Base-by-base conservation (phyloP, 2,329 filamentous ascomycete species). In the Cryphonectria carpinicola region DNA sequence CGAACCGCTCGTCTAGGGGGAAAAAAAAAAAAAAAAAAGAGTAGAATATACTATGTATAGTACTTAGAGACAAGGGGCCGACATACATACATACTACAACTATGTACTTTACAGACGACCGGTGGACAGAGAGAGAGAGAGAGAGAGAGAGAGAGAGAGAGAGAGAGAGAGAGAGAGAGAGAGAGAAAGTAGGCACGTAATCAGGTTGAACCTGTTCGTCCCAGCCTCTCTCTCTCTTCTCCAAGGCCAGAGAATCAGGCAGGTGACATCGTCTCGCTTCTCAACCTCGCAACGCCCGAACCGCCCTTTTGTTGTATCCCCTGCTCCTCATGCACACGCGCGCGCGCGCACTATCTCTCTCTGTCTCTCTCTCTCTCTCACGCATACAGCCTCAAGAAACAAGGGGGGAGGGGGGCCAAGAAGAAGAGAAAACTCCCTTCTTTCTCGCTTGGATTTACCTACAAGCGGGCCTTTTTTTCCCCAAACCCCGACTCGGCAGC, bases 181-280 rank as follows among this genome's bases (percentile, higher is more conserved):
- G 32, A 32, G 52, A 32, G 54, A 17, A 37, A 39, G 54, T 58
- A 32, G 35, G 54, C 54, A 58, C 25, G 28, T 58, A 58, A 58
- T 32, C 25, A 58, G 28, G 25, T 32, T 28, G 8, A 13, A 14
- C 32, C 58, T 22, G 22, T 22, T 22, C 35, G 1, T 17, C 17
- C 58, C 58, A 61, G 35, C 58, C 35, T 61, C 35, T 19, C 46
- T 49, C 19, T 46, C 43, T 10, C 46, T 49, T 19, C 22, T 19
- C 6, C 28, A 14, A 25, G 58, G 54, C 58, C 25, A 19, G 58
- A 19, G 58, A 61, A 61, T 61, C 58, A 39, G 58, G 58, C 58
- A 61, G 58, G 58, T 61, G 3, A 61, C 32, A 61, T 61, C 32
- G 58, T 35, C 58, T 61, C 58, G 58, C 58, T 11, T 61, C 35